Evolutionary conservation across 2,329 filamentous ascomycete genomes (phyloP).

Genomic region (Sporothrix humicola): DNA sequence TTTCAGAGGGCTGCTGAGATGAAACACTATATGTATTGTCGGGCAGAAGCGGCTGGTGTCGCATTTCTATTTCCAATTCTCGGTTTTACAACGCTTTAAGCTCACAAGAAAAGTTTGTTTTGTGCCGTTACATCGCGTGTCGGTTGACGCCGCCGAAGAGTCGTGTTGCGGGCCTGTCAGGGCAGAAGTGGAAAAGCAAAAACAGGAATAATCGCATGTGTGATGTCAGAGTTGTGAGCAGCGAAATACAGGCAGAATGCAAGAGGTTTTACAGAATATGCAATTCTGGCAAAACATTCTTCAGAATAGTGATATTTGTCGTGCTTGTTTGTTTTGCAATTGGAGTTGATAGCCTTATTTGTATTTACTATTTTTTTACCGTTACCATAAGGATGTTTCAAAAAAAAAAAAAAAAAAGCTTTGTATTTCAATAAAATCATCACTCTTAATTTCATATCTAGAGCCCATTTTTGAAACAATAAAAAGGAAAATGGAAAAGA

Average conservation of each 20-base stretch:
- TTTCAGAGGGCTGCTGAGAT: neutral
- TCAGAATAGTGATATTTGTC: no score
- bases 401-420: no score
- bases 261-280: no score
- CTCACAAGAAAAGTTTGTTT: neutral
- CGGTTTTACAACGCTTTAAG: neutral
- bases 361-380: no score
- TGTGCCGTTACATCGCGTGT: slow-evolving; percentile 30
- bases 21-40: neutral
- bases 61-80: slow-evolving; percentile 12
- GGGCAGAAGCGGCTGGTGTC: slow-evolving; percentile 12
- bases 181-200: neutral
- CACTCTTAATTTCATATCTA: no score
- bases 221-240: neutral
- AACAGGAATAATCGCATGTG: neutral
- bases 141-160: slow-evolving; percentile 21
- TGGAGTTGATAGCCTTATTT: no score
- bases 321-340: no score
- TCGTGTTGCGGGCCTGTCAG: no score
- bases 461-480: neutral
- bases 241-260: no score
- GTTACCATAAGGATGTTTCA: no score
- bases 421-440: no score
- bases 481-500: neutral
- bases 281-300: no score